Evolutionary conservation across 306 rosid genomes (phyloP).

Genomic region (Begonia peltatifolia): DNA sequence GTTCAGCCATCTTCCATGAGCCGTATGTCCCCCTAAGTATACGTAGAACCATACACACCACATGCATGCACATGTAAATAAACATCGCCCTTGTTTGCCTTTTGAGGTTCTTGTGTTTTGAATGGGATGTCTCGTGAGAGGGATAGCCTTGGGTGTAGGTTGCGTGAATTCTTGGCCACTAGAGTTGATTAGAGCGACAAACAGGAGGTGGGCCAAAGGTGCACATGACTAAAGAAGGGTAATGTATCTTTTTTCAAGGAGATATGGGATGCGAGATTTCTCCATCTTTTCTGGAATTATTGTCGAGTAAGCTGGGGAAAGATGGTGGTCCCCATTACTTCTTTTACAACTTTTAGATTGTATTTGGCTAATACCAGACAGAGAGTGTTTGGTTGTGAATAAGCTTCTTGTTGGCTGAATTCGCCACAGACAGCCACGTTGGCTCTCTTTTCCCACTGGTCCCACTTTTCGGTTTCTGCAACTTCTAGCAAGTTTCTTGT

Average conservation of each 20-base stretch:
- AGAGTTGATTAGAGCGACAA: conserved; percentile 13
- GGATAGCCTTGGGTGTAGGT: conserved; percentile 25
- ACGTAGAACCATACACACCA: neutral
- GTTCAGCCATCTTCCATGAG: no score
- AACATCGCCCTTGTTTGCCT: neutral
- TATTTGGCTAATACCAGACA: conserved; percentile 22
- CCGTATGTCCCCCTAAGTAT: no score
- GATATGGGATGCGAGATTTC: conserved; percentile 36
- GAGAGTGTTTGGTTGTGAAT: conserved; percentile 21
- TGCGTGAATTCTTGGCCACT: conserved; percentile 27
- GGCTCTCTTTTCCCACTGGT: conserved; percentile 21
- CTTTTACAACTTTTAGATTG: conserved; percentile 20
- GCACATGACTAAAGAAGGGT: conserved; percentile 47
- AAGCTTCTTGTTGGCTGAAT: conserved; percentile 24
- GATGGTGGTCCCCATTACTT: conserved; percentile 48
- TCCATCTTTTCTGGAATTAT: conserved; percentile 29
- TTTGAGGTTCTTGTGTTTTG: conserved; percentile 15
- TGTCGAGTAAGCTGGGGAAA: conserved; percentile 27
- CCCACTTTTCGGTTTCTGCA: conserved; percentile 27
- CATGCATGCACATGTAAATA: neutral
- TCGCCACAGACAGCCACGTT: conserved; percentile 18
- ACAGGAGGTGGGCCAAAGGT: conserved; percentile 38
- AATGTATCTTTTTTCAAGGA: conserved; percentile 31
- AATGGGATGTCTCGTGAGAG: conserved; percentile 14
- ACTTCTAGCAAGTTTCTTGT: neutral